phyloP scores from a whole-genome alignment of 306 rosid species.

The Quercus agrifolia region DNA sequence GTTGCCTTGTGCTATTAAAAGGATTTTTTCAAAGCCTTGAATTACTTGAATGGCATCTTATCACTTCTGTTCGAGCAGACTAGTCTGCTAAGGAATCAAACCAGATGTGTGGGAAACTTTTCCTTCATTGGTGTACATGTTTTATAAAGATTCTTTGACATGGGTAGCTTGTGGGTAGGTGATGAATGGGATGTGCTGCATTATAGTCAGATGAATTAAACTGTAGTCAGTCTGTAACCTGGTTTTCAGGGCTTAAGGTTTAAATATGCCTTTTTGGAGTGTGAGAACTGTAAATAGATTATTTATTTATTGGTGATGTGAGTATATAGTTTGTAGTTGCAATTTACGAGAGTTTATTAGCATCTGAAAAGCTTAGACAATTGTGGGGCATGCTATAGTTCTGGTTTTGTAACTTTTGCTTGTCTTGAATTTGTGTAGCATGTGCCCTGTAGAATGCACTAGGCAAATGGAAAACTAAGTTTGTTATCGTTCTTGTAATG shows the following conservation, averaged over 20 bases:
- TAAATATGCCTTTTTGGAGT: no score
- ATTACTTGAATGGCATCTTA: not conserved
- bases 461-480: slow-evolving; percentile 3
- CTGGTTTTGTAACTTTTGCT: not conserved
- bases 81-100: not conserved
- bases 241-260: not conserved
- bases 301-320: not conserved
- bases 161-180: no score
- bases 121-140: no score
- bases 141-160: no score
- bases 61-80: not conserved
- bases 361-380: not conserved
- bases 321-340: not conserved
- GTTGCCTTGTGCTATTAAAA: not conserved
- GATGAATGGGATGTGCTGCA: no score
- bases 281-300: no score
- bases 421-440: not conserved
- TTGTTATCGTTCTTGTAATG: slow-evolving; percentile 8
- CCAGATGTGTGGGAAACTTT: no score
- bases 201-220: not conserved
- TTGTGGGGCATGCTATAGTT: not conserved
- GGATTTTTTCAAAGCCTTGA: not conserved
- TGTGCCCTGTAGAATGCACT: slow-evolving; percentile 10
- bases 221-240: not conserved
- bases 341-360: not conserved